A percentile compares a stretch with the other conserved stretches of the same genome.
Evolutionary conservation across 1,284 basidiomycete genomes (phyloP).

Genomic region (Naganishia cerealis): DNA sequence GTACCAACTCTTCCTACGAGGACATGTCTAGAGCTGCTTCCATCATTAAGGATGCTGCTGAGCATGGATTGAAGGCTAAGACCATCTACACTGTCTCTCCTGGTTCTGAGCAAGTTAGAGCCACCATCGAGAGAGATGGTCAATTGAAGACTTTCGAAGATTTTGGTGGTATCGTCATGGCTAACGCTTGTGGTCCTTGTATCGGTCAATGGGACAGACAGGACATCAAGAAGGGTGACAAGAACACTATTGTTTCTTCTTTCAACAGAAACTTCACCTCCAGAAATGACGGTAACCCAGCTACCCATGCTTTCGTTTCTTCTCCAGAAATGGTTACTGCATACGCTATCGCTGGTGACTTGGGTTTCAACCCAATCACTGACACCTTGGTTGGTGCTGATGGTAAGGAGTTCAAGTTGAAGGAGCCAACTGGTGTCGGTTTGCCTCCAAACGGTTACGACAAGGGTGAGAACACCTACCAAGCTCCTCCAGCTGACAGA

Average conservation of each 20-base stretch:
- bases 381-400: conserved; percentile 85
- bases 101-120: conserved; percentile 96
- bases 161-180: conserved; percentile 88
- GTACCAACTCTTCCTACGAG: conserved; percentile 99
- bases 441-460: conserved; percentile 94
- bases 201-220: conserved; percentile 98
- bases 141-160: conserved; percentile 82
- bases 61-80: conserved; percentile 87
- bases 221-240: conserved; percentile 94
- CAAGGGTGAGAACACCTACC: conserved; percentile 95
- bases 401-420: conserved; percentile 97
- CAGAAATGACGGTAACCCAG: conserved; percentile 98
- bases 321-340: conserved; percentile 98
- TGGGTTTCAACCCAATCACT: conserved; percentile 95
- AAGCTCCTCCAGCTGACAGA: conserved; percentile 85
- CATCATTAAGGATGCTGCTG: conserved; percentile 76
- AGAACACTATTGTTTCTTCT: conserved; percentile 97
- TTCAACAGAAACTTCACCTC: conserved; percentile 99
- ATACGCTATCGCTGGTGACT: conserved; percentile 88
- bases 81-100: conserved; percentile 96
- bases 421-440: conserved; percentile 81
- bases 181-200: conserved; percentile 98
- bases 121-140: conserved; percentile 95
- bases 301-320: conserved; percentile 97
- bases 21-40: conserved; percentile 97